Evolutionary conservation across 2,329 filamentous ascomycete species (phyloP), one percentile per base, ranked within the genome.

Genomic region (Dryadomyces quercivorus): DNA sequence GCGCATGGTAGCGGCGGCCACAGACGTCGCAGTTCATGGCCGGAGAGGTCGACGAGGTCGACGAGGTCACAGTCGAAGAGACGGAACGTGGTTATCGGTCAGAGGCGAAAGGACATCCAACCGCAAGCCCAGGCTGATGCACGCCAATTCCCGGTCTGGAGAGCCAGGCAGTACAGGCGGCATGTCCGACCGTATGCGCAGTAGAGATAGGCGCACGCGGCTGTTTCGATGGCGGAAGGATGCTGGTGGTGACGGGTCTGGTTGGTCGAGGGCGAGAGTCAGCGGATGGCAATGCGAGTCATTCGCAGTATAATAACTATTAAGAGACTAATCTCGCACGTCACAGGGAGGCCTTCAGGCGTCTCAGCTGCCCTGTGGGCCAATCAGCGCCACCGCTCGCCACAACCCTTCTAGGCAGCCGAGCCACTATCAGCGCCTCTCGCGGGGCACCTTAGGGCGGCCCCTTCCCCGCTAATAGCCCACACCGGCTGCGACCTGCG

Each of bases 1-100:
- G 70, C n/a, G 74, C 62, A 59, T 77, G 74, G 67, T 79, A 72
- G 63, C 70, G 66, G 63, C 78, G 73, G 66, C 73, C 71, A 67
- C 85, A 89, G 66, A 86, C 78, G 65, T 82, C 76, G 72, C 85
- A 89, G 64, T 79, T 80, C 82, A 88, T 86, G 57, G 64, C 70
- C 18, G 34, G 2, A 26, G 36, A 9, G 20, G 5, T 42, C 22
- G 10, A 10, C 21, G n/a, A n/a, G n/a, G n/a, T n/a, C 22, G 13
- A 18, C 21, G 43, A 46, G 18, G 18, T 9, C 44, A 20, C 44
- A 9, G 9, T 6, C n/a, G n/a, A n/a, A n/a, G n/a, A n/a, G n/a
- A n/a, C n/a, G n/a, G n/a, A n/a, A n/a, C n/a, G n/a, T n/a, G n/a
- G n/a, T n/a, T n/a, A 31, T 44, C 50, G 50, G 40, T 26, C 50